Evolutionary conservation across 352 stramenopile genomes (phyloP), one percentile per base, ranked within the genome.

Genomic region (Pythium phragmitis): DNA sequence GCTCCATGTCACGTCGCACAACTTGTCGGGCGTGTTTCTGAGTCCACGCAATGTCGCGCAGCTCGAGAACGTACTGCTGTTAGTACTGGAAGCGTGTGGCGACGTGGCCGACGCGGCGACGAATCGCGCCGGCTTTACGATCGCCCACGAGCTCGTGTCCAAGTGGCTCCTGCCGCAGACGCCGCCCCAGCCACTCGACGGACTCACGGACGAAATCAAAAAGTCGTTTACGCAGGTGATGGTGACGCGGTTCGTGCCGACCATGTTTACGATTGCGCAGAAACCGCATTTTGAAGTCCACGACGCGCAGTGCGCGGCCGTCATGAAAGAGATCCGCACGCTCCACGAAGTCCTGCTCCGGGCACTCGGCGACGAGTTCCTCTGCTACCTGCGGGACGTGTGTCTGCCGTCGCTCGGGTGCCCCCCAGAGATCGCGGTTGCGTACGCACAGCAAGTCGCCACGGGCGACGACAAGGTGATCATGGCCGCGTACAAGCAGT

Each of bases 101-200:
- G 74, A 89, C 7, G 82, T 90, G 33, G 73, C 80, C 49, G 84
- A 94, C 37, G 72, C 81, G 2, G 82, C 85, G 41, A 88, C 88
- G 33, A 92, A 93, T 59, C 85, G 84, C 46, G 80, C 79, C 5
- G 81, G 79, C 56, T 91, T 91, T 59, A 90, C 82, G 23, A 88
- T 93, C 52, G 75, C 71, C 7, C 84, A 90, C 37, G 83, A 93
- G 58, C 54, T 93, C 21, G 75, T 83, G 16, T 60, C 83, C 56
- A 69, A 78, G 8, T 94, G 83, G 85, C 68, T 92, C 55, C 45
- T 85, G 36, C 68, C 67, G 13, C 21, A 21, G 21, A 21, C 21
- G 17, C 9, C 33, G 17, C 30, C 43, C 6, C 56, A 69, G n/a
- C 69, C 64, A 3, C 46, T 69, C 4, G 68, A 55, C 72, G 23